Evolutionary conservation across 208 protist genomes (phyloP).

Genomic region (Leishmania guyanensis): DNA sequence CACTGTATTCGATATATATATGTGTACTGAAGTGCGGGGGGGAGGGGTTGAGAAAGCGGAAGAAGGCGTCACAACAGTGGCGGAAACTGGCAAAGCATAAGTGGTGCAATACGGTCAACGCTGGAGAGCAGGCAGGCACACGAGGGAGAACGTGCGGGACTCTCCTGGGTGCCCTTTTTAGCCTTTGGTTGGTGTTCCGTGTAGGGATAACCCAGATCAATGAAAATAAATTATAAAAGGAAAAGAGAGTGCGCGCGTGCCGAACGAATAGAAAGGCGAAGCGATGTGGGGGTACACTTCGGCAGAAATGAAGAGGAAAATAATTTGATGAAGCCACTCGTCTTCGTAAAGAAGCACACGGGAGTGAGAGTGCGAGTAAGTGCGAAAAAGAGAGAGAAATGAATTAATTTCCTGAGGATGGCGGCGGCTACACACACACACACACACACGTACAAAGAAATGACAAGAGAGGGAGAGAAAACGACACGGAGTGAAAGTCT

Average conservation of each 20-base stretch:
- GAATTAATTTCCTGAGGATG: background rate
- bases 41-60: background rate
- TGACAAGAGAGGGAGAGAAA: slow-evolving; percentile 5
- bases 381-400: background rate
- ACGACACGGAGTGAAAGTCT: slow-evolving; percentile 2
- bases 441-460: slow-evolving; percentile 13
- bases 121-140: background rate
- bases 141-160: background rate
- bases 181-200: background rate
- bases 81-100: background rate
- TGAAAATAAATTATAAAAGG: background rate
- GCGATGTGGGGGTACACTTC: too few species aligned
- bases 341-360: too few species aligned
- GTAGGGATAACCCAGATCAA: background rate
- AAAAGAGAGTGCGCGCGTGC: too few species aligned
- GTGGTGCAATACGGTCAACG: background rate
- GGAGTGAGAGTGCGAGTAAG: too few species aligned
- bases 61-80: background rate
- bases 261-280: background rate
- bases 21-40: background rate
- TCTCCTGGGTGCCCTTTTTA: background rate
- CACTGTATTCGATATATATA: too few species aligned
- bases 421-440: background rate
- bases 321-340: too few species aligned
- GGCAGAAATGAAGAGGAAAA: too few species aligned